Percentiles rank a stretch among this genome's conserved stretches.
Evolutionary conservation across 148 eudicot species (phyloP).

Genomic region (Persicaria maculosa): DNA sequence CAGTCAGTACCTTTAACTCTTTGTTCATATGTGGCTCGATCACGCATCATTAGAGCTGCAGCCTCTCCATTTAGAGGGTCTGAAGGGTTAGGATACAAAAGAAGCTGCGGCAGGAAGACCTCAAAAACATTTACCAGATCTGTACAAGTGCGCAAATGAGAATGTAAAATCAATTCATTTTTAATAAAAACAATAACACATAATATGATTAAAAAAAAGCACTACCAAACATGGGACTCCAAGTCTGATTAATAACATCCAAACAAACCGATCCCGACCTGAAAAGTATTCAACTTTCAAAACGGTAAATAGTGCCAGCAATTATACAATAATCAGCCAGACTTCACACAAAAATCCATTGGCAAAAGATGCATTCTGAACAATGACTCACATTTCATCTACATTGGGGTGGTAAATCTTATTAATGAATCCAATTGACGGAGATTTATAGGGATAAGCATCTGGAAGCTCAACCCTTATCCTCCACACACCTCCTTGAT

Average conservation of each 20-base stretch:
- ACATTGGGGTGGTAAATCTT: slow-evolving; percentile 96
- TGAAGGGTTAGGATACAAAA: slow-evolving; percentile 83
- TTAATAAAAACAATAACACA: neutral
- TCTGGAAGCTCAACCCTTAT: slow-evolving; percentile 86
- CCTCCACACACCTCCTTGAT: slow-evolving; percentile 90
- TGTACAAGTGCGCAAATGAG: slow-evolving; percentile 24
- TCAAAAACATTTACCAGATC: slow-evolving; percentile 87
- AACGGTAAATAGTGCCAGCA: neutral
- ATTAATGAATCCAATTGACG: slow-evolving; percentile 76
- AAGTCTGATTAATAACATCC: slow-evolving; percentile 86
- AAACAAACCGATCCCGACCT: slow-evolving; percentile 96
- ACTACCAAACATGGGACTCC: slow-evolving; percentile 97
- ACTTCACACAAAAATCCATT: neutral
- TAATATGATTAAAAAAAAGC: neutral
- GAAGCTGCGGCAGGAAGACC: slow-evolving; percentile 97
- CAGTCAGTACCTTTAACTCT: slow-evolving; percentile 66
- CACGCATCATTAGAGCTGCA: slow-evolving; percentile 85
- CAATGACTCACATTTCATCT: slow-evolving; percentile 66
- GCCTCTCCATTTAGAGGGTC: slow-evolving; percentile 92
- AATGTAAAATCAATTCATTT: slow-evolving; percentile 9
- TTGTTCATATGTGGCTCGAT: slow-evolving; percentile 56
- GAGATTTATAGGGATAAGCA: slow-evolving; percentile 94
- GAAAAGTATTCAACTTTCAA: slow-evolving; percentile 12
- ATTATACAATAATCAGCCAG: neutral
- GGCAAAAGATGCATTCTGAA: neutral